phyloP scores from a whole-genome alignment of 129 eudicot species.

The Saposhnikovia divaricata region DNA sequence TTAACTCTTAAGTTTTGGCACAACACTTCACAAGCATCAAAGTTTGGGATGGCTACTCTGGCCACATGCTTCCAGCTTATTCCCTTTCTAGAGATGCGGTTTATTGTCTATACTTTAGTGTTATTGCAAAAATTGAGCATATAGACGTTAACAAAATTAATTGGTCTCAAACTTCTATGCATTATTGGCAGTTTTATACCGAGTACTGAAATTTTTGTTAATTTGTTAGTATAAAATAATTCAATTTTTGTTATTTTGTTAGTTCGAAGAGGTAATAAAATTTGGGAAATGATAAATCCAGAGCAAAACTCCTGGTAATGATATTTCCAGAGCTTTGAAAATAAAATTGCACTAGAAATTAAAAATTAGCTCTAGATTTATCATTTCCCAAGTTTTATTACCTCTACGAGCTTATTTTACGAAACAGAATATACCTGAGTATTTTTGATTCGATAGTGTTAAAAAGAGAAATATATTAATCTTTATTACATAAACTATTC shows the following conservation, averaged over 20 bases:
- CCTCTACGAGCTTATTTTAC: not conserved
- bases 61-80: not conserved
- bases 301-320: not conserved
- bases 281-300: too few species aligned
- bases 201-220: too few species aligned
- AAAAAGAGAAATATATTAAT: not conserved
- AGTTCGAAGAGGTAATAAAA: too few species aligned
- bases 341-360: too few species aligned
- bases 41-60: not conserved
- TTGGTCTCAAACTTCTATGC: not conserved
- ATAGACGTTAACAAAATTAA: not conserved
- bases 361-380: too few species aligned
- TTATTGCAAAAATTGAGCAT: not conserved
- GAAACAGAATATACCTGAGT: not conserved
- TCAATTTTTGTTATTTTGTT: too few species aligned
- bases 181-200: not conserved
- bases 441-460: not conserved
- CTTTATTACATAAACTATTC: too few species aligned
- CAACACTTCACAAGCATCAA: not conserved
- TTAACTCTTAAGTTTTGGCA: too few species aligned
- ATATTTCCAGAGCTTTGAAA: too few species aligned
- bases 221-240: too few species aligned
- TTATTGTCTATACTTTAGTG: not conserved
- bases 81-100: not conserved
- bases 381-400: too few species aligned